Evolutionary conservation across 306 rosid genomes (phyloP), one percentile per base, ranked within the genome.

Genomic region (Trifolium subterraneum): DNA sequence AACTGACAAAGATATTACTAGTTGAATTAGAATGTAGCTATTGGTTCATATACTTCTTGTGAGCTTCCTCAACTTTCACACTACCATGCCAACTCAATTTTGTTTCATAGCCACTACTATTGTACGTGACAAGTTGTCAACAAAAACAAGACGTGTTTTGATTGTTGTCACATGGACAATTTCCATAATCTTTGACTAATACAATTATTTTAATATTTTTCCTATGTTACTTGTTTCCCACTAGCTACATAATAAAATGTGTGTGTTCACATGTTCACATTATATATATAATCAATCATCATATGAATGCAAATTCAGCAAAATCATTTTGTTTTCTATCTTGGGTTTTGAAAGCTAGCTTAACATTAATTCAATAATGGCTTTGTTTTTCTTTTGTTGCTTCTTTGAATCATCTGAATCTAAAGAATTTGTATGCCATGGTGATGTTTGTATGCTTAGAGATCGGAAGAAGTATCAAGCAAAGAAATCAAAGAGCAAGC

Each of bases 361-460:
- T 11, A 52, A 25, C 12, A 22, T 22, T 1, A 10, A 14, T 18
- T 10, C 13, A 63, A 35, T 35, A 63, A 90, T 90, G 96, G 80
- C 82, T 73, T 68, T 86, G 62, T 64, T 60, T 64, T 67, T 88
- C 81, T 73, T 88, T 48, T 80, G 85, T 52, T 86, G 93, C 69
- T 81, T 55, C 56, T 88, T 84, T 23, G 88, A 84, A 38, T 69
- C 79, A 10, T 59, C 79, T 8, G 68, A 47, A 9, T 64, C 86
- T 64, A 88, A 86, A 62, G 70, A 72, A 16, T 83, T 72, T 38
- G 64, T 85, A 20, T 90, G 96, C 36, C 51, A 86, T 18, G 90
- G 92, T 23, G 87, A 88, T 62, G 88, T 81, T 55, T 87, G 92
- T 64, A 82, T 84, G 45, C 74, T 88, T 9, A 84, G 76, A 60